These are phyloP conservation scores for Protostelium mycophagum DNA, from an alignment of 78 protist species.

Conservation along the genomic window DNA sequence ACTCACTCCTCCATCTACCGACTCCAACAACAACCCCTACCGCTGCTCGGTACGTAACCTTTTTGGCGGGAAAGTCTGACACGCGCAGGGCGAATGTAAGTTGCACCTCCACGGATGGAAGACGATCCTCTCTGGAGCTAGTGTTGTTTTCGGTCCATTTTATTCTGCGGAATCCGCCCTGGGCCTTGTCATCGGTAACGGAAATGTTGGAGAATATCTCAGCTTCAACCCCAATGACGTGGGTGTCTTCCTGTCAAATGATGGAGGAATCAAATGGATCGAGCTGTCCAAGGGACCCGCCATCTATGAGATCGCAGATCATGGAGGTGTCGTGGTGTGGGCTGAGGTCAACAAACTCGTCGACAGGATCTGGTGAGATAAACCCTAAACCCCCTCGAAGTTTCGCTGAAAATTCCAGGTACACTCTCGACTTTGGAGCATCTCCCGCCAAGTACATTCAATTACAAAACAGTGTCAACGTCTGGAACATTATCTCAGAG, in stretches of 20 bases:
- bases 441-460: too few relatives aligned
- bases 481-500: background rate
- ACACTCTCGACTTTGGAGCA: too few relatives aligned
- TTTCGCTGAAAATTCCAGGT: too few relatives aligned
- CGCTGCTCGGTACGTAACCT: too few relatives aligned
- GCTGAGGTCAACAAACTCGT: background rate
- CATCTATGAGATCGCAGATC: slow-evolving; percentile 4
- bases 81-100: background rate
- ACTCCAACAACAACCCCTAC: too few relatives aligned
- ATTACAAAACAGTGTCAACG: background rate
- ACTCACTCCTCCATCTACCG: background rate
- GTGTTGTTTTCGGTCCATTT: background rate
- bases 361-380: background rate
- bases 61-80: too few relatives aligned
- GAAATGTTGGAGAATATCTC: background rate
- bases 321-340: background rate
- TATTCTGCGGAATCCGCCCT: background rate
- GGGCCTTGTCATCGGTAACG: background rate
- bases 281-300: background rate
- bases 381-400: too few relatives aligned
- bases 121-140: background rate
- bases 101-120: slow-evolving; percentile 2
- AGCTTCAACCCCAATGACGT: background rate
- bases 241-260: background rate
- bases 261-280: background rate